Percentiles rank a stretch among this genome's conserved stretches.
Conservation (phyloP, 108 stramenopile species). For the Conticribra guillardii region DNA sequence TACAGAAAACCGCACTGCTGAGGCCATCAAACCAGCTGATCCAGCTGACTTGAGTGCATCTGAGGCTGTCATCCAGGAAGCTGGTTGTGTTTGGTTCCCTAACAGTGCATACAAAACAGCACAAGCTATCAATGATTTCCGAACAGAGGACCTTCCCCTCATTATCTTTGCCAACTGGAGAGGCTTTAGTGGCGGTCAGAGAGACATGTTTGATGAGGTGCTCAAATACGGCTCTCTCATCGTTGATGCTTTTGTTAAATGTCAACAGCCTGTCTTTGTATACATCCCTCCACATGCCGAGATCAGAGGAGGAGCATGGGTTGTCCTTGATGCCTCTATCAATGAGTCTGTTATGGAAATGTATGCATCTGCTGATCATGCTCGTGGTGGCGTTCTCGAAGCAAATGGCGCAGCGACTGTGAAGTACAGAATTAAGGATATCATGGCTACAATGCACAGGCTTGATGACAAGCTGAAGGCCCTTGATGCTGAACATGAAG, state of each 20-base stretch:
- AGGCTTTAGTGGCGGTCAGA: conserved; percentile 98
- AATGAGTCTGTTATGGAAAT: conserved; percentile 98
- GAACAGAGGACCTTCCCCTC: conserved; percentile 96
- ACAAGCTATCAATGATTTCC: conserved; percentile 98
- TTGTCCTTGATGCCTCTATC: conserved; percentile 99
- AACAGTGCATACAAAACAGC: conserved; percentile 99
- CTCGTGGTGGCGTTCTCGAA: conserved; percentile 97
- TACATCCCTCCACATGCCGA: conserved; percentile 99
- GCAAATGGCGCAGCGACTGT: conserved; percentile 97
- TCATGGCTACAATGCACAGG: conserved; percentile 93
- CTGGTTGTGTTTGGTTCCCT: conserved; percentile 99
- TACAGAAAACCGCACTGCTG: conserved; percentile 95
- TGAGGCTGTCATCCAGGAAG: conserved; percentile 91
- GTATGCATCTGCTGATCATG: conserved; percentile 88
- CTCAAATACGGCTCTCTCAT: conserved; percentile 98
- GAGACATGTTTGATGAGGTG: conserved; percentile 99
- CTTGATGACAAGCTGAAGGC: conserved; percentile 83
- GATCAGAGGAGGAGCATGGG: conserved; percentile 99
- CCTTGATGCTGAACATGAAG: conserved; percentile 74
- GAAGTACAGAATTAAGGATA: conserved; percentile 95
- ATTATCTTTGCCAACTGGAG: conserved; percentile 99
- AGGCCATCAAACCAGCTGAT: conserved; percentile 96
- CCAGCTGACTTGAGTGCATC: conserved; percentile 96
- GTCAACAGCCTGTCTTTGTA: conserved; percentile 98
- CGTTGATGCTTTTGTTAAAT: conserved; percentile 98